Evolutionary conservation across 148 eudicot species (phyloP), one percentile per base, ranked within the genome.

Genomic region (Fagopyrum homotropicum): DNA sequence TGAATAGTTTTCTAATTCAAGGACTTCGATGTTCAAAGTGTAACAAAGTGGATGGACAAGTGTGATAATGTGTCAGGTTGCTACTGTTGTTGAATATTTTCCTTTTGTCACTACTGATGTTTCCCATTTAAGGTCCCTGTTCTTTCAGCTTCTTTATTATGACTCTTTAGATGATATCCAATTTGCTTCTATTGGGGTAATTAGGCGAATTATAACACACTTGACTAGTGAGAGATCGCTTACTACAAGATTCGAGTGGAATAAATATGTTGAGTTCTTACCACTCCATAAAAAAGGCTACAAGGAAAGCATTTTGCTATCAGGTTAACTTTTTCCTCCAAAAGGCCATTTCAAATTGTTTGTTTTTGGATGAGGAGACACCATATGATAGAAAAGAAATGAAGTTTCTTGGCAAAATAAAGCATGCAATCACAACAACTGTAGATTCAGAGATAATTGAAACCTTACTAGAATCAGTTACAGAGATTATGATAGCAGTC

Each of bases 21-120:
- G 91, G 93, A 63, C 89, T 92, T 81, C 83, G 89, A 85, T 95
- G 99, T 71, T 84, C 91, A 45, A 87, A 79, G 81, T 95, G 99
- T 83, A 97, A 95, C 78, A 78, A 45, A 49, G 79, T 81, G 57
- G 77, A 57, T 77, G 55, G 61, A 29, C 79, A 80, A 79, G 79
- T 44, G 22, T 56, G 63, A 77, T 72, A 54, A 45, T 63, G 79
- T 80, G 78, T 75, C 77, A 71, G 19, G 80, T 22, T 22, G 26
- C 26, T 22, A 22, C 83, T 52, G 80, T 79, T 44, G 66, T 46
- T 22, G 79, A 35, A 71, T 77, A 77, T 55, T 15, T 52, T 19
- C 81, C 79, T 76, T 80, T 55, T 66, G 68, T 43, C 73, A 75
- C 45, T 49, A 75, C 72, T 78, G 87, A 85, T 77, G 85, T 85